Conservation (phyloP, 2,329 filamentous ascomycete species). For the Monosporascus ibericus region DNA sequence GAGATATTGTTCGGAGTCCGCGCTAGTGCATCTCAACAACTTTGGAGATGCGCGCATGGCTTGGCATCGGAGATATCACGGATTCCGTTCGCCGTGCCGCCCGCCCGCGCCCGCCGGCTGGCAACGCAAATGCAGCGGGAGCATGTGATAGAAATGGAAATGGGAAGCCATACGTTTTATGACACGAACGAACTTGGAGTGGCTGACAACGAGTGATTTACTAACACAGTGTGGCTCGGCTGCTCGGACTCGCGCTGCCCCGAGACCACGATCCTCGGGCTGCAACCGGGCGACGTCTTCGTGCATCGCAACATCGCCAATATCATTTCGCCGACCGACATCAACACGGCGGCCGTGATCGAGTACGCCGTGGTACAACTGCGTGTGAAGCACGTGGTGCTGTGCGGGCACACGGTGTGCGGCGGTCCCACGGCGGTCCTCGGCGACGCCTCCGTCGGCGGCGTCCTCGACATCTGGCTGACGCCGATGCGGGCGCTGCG, state of each 20-base stretch:
- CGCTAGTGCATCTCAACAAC: background rate
- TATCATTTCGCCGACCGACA: conserved; percentile 67
- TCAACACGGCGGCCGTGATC: conserved; percentile 69
- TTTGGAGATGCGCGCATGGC: background rate
- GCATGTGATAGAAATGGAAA: background rate
- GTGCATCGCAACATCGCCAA: conserved; percentile 90
- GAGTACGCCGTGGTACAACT: conserved; percentile 72
- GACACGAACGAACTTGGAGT: background rate
- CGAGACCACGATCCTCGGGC: conserved; percentile 72
- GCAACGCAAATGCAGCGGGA: background rate
- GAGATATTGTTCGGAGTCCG: background rate
- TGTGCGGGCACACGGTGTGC: conserved; percentile 64
- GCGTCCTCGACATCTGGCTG: conserved; percentile 51
- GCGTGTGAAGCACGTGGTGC: conserved; percentile 63
- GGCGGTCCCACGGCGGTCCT: conserved; percentile 60
- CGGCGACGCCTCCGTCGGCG: conserved; percentile 39
- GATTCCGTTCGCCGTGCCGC: too few relatives aligned
- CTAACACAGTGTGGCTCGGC: conserved; percentile 66
- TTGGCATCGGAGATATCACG: background rate
- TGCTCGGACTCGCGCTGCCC: conserved; percentile 83
- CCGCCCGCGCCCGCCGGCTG: too few relatives aligned
- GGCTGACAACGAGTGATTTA: conserved; percentile 5
- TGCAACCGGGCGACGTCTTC: conserved; percentile 79
- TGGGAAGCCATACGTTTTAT: background rate
- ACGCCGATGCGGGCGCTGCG: conserved; percentile 42